These are phyloP conservation scores for Rhipidocladum racemiflorum DNA, from an alignment of 176 grass and related monocot species.

Conservation along the genomic window DNA sequence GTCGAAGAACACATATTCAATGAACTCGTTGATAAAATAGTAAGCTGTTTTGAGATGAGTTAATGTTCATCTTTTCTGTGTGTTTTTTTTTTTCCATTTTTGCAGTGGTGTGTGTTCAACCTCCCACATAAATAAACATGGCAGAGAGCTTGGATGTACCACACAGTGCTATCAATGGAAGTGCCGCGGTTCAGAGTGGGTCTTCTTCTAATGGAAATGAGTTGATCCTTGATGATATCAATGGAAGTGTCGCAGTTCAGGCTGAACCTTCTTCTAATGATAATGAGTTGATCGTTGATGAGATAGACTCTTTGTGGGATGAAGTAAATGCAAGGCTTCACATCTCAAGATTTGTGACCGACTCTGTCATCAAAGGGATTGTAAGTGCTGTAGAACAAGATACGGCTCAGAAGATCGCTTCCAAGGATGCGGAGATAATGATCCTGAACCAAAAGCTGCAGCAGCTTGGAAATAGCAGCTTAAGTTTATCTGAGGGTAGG, in stretches of 20 bases:
- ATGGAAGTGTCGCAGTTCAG: constrained; percentile 5
- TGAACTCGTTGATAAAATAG: neutral
- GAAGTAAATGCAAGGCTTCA: constrained; percentile 39
- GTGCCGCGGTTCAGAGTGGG: constrained; percentile 6
- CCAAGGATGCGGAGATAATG: constrained; percentile 52
- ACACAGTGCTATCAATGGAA: constrained; percentile 7
- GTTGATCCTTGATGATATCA: constrained; percentile 18
- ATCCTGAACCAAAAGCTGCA: constrained; percentile 40
- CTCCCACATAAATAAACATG: constrained; percentile 19
- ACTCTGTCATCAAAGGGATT: constrained; percentile 42
- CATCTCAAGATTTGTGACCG: constrained; percentile 43
- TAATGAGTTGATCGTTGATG: constrained; percentile 23
- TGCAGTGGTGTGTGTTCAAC: neutral
- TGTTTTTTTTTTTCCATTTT: neutral
- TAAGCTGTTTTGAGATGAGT: neutral
- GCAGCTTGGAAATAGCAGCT: constrained; percentile 13
- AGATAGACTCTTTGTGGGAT: constrained; percentile 39
- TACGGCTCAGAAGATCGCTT: constrained; percentile 20
- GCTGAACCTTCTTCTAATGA: neutral
- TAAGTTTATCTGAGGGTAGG: constrained; percentile 24
- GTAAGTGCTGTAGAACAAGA: constrained; percentile 44
- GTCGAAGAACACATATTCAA: neutral
- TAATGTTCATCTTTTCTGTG: neutral
- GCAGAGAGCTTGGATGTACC: constrained; percentile 6
- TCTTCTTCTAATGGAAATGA: constrained; percentile 1